A percentile compares a stretch with the other conserved stretches of the same genome.
phyloP scores from a whole-genome alignment of 805 yeast genomes.

The Metschnikowia aberdeeniae region DNA sequence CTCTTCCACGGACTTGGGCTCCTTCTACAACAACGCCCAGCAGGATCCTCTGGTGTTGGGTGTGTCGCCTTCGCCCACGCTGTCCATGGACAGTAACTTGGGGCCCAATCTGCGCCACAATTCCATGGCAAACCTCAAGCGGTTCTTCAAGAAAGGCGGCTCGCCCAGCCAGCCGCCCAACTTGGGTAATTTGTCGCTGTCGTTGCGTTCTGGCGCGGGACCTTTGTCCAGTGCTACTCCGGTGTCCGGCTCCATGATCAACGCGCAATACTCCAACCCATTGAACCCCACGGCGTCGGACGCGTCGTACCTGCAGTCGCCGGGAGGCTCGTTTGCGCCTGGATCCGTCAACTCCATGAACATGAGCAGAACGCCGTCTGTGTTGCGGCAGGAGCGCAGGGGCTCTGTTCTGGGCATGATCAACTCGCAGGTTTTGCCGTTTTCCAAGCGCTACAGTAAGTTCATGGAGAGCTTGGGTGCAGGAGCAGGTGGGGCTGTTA shows the following conservation, averaged over 20 bases:
- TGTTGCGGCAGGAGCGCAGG: slow-evolving; percentile 33
- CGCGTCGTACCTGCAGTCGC: slow-evolving; percentile 34
- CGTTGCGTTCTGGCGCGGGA: slow-evolving; percentile 18
- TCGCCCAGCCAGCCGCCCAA: slow-evolving; percentile 18
- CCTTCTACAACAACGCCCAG: slow-evolving; percentile 33
- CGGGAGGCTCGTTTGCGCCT: slow-evolving; percentile 19
- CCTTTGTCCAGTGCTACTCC: slow-evolving; percentile 15
- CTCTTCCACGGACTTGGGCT: slow-evolving; percentile 40
- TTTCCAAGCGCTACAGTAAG: slow-evolving; percentile 72
- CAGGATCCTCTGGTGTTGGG: slow-evolving; percentile 15
- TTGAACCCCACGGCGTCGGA: slow-evolving; percentile 31
- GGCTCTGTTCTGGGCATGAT: slow-evolving; percentile 33
- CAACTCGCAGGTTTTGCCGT: slow-evolving; percentile 43
- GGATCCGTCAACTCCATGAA: slow-evolving; percentile 18
- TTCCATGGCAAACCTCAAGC: slow-evolving; percentile 72
- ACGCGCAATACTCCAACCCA: slow-evolving; percentile 27
- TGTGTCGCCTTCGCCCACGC: slow-evolving; percentile 31
- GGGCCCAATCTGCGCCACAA: slow-evolving; percentile 50
- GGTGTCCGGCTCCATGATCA: slow-evolving; percentile 22
- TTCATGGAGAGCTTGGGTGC: slow-evolving; percentile 87
- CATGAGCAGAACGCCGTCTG: slow-evolving; percentile 28
- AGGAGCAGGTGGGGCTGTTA: slow-evolving; percentile 93
- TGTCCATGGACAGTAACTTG: slow-evolving; percentile 33
- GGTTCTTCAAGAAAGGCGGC: slow-evolving; percentile 57
- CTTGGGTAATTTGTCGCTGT: slow-evolving; percentile 22